Base-by-base conservation (phyloP, 306 rosid species). In the Calophaca sinica region DNA sequence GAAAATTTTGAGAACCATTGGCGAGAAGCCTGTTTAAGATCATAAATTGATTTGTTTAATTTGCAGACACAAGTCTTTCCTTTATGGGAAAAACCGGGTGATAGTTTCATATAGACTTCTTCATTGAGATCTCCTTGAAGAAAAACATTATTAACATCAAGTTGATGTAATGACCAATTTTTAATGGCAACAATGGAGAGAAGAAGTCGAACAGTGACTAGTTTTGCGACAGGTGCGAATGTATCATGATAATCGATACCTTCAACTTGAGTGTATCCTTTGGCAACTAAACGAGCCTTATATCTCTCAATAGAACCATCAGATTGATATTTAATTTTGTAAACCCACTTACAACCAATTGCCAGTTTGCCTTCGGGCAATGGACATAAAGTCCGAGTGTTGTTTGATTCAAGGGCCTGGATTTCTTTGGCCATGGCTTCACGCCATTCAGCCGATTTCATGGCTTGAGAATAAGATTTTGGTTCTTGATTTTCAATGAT, bases 91-190 rank as follows among this genome's bases (percentile, higher is more conserved):
- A 20, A 20, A 0, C 26, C 26, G 1, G 26, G 0, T 20, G 26
- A 1, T 20, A 20, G 26, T 20, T 20, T 20, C 26, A 20, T 20
- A 20, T 20, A 20, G 26, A 20, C 26, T 20, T 20, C 26, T 20
- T 20, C 26, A 20, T 20, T 20, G 26, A 20, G 26, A 20, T 20
- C 26, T 20, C 26, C 26, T 20, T 20, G 26, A 20, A 20, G 26
- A 20, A 20, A 20, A 20, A 1, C 26, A 20, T 20, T 20, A 20
- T 20, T 49, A 12, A 49, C 53, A 49, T 49, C 53, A n/a, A 49
- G 53, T 49, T 49, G 53, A n/a, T 49, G 53, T n/a, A n/a, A n/a
- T n/a, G 20, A 49, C 53, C 53, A 49, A n/a, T 49, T 49, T 49
- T n/a, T 49, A n/a, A 49, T n/a, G 6, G 54, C 26, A n/a, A 2